phyloP scores from a whole-genome alignment of 78 protist species.

The Dictyostelium intermedium region DNA sequence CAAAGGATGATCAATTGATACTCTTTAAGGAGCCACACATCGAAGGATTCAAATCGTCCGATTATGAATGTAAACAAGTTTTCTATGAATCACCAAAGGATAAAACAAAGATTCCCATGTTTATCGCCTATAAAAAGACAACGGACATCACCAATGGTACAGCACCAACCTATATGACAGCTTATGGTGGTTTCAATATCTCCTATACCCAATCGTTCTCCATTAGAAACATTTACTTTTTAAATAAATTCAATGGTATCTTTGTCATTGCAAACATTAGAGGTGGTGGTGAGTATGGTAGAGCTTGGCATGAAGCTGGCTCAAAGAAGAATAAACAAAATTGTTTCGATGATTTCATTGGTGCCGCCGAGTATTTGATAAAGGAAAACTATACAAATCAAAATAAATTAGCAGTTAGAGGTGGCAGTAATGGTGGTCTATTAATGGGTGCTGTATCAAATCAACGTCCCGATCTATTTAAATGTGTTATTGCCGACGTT shows the following conservation, averaged over 20 bases:
- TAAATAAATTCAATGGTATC: conserved; percentile 84
- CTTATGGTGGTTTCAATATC: conserved; percentile 96
- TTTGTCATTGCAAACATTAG: conserved; percentile 93
- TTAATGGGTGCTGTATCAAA: conserved; percentile 91
- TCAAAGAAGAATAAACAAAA: conserved; percentile 78
- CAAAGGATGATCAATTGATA: conserved; percentile 13
- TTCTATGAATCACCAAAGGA: conserved; percentile 87
- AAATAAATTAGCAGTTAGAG: conserved; percentile 74
- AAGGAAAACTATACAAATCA: conserved; percentile 56
- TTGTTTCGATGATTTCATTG: conserved; percentile 91
- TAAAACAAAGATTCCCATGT: conserved; percentile 96
- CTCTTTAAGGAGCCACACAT: conserved; percentile 26
- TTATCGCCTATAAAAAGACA: conserved; percentile 77
- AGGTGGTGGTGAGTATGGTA: conserved; percentile 95
- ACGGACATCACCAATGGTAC: background rate
- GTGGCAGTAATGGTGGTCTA: conserved; percentile 97
- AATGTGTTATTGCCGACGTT: conserved; percentile 47
- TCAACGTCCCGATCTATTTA: conserved; percentile 93
- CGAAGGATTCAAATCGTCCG: conserved; percentile 22
- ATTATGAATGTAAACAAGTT: conserved; percentile 85
- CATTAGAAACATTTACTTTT: conserved; percentile 44
- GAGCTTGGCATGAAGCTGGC: conserved; percentile 94
- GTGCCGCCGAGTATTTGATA: conserved; percentile 87
- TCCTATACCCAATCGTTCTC: conserved; percentile 83
- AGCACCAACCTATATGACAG: conserved; percentile 70